phyloP scores from a whole-genome alignment of 352 stramenopile genomes.

The Stramenopiles sp. region DNA sequence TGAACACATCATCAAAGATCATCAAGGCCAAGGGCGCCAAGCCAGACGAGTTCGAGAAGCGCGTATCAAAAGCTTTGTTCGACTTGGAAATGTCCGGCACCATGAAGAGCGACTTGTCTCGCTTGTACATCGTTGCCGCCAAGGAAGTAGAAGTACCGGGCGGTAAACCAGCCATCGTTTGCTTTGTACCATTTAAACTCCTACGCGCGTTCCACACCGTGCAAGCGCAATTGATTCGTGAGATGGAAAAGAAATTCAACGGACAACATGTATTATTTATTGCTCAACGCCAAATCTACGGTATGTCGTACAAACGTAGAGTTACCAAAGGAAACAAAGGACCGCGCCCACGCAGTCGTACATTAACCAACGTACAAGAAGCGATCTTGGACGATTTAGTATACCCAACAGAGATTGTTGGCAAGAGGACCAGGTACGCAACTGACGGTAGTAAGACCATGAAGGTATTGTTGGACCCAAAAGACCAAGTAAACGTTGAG shows the following conservation, averaged over 20 bases:
- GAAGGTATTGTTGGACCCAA: slow-evolving; percentile 94
- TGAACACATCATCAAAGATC: neutral
- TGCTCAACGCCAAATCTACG: slow-evolving; percentile 93
- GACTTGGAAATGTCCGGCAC: slow-evolving; percentile 72
- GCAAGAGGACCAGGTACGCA: slow-evolving; percentile 93
- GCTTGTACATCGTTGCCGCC: slow-evolving; percentile 94
- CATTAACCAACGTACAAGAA: slow-evolving; percentile 93
- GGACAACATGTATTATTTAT: slow-evolving; percentile 96
- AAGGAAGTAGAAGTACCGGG: slow-evolving; percentile 91
- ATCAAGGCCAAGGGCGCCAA: neutral
- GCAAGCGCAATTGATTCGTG: slow-evolving; percentile 84
- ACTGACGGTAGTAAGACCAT: slow-evolving; percentile 90
- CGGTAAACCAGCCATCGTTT: slow-evolving; percentile 88
- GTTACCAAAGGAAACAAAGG: slow-evolving; percentile 71
- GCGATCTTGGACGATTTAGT: slow-evolving; percentile 97
- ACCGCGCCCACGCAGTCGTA: slow-evolving; percentile 82
- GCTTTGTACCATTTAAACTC: slow-evolving; percentile 96
- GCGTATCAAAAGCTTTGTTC: slow-evolving; percentile 57
- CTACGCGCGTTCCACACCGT: slow-evolving; percentile 97
- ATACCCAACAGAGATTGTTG: slow-evolving; percentile 97
- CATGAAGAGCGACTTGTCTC: slow-evolving; percentile 89
- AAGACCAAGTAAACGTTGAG: slow-evolving; percentile 97
- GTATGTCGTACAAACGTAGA: slow-evolving; percentile 76
- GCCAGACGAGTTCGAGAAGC: slow-evolving; percentile 58
- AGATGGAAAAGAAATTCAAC: slow-evolving; percentile 99